Percentiles rank a stretch among this genome's conserved stretches.
These are phyloP conservation scores for Alternaria atra DNA, from an alignment of 2,329 filamentous ascomycete species.

Conservation along the genomic window DNA sequence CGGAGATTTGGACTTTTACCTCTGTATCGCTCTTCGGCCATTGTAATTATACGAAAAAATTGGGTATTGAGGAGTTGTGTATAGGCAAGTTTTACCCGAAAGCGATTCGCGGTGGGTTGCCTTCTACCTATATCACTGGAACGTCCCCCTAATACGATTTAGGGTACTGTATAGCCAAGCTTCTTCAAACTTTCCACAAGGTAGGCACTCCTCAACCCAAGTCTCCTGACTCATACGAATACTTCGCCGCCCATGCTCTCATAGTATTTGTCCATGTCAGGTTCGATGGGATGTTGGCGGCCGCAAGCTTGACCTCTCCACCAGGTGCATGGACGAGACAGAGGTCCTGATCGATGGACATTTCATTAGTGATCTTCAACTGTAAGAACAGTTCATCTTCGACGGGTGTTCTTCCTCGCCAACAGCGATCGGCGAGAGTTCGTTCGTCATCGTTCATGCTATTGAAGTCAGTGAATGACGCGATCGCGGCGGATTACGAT, in stretches of 20 bases:
- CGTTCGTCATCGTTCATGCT: background rate
- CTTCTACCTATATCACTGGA: background rate
- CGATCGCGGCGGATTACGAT: background rate
- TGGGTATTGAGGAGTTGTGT: background rate
- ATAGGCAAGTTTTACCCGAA: background rate
- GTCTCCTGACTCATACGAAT: background rate
- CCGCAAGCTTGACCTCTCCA: background rate
- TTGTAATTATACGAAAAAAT: background rate
- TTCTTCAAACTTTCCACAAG: background rate
- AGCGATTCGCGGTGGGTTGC: background rate
- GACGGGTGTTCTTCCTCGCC: no score
- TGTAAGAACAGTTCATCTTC: no score
- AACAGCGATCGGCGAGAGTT: no score
- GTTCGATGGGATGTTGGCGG: background rate
- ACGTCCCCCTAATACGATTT: background rate
- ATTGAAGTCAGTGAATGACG: background rate
- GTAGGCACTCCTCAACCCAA: background rate
- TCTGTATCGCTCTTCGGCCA: background rate
- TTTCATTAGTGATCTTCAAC: no score
- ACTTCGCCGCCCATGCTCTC: background rate
- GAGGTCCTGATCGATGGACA: no score
- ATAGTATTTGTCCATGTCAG: background rate
- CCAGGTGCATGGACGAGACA: background rate
- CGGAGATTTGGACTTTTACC: background rate
- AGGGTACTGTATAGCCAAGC: accelerated